phyloP scores from a whole-genome alignment of 495 filamentous ascomycete species.

The Aspergillus campestris region DNA sequence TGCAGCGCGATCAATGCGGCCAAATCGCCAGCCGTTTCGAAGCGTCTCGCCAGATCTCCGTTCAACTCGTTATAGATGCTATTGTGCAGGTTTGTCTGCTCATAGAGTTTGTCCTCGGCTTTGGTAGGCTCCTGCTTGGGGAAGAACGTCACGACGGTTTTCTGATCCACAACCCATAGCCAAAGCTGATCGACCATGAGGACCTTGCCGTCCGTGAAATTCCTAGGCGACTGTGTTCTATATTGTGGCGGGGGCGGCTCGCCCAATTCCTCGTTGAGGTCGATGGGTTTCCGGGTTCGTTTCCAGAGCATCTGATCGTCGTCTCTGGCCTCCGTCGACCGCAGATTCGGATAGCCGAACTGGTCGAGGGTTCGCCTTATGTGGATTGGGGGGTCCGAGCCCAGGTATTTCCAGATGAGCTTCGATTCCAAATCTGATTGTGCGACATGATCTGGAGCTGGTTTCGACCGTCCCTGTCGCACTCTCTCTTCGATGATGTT shows the following conservation, averaged over 20 bases:
- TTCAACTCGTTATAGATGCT: conserved; percentile 63
- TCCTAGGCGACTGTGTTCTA: conserved; percentile 5
- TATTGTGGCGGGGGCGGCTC: conserved; percentile 14
- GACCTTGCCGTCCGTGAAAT: conserved; percentile 50
- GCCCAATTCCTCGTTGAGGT: conserved; percentile 19
- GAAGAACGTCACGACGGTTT: conserved; percentile 53
- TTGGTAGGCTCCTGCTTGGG: conserved; percentile 36
- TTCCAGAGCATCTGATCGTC: conserved; percentile 68
- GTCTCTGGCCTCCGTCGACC: conserved; percentile 53
- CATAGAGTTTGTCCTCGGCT: conserved; percentile 49
- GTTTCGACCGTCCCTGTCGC: conserved; percentile 48
- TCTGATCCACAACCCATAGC: conserved; percentile 57
- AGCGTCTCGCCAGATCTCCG: conserved; percentile 55
- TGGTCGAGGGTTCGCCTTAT: conserved; percentile 58
- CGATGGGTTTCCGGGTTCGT: conserved; percentile 43
- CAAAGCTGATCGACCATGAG: conserved; percentile 66
- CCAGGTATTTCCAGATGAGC: conserved; percentile 57
- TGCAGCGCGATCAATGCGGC: conserved; percentile 55
- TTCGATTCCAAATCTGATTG: conserved; percentile 48
- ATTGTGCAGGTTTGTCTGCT: conserved; percentile 53
- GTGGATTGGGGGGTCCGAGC: conserved; percentile 56
- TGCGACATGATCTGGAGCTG: conserved; percentile 46
- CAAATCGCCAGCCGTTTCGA: conserved; percentile 54
- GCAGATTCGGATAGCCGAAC: conserved; percentile 55
- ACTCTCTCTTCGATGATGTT: conserved; percentile 47